These are phyloP conservation scores for Pseudogymnoascus sp. DNA, from an alignment of 2,329 filamentous ascomycete species.

Conservation along the genomic window DNA sequence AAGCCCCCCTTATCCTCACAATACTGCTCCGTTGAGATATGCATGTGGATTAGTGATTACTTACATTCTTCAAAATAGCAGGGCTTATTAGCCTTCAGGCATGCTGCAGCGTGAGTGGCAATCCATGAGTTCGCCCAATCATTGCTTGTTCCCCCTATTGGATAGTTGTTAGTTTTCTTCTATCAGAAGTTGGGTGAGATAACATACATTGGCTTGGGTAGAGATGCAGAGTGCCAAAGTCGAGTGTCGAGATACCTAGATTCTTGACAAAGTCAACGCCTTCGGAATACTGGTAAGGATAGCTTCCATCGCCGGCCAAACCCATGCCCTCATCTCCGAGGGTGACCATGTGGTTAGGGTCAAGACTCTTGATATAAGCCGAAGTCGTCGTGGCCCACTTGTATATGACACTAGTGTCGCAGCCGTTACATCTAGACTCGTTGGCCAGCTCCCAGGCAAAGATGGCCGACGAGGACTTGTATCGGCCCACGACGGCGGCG, in stretches of 20 bases:
- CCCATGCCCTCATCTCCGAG: conserved; percentile 58
- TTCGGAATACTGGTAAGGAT: conserved; percentile 32
- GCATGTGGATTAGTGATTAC: not conserved
- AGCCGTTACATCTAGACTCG: conserved; percentile 57
- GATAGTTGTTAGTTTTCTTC: too few species aligned
- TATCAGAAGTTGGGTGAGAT: too few species aligned
- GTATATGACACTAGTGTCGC: conserved; percentile 49
- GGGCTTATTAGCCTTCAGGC: conserved; percentile 33
- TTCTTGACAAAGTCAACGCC: conserved; percentile 43
- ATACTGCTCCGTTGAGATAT: too few species aligned
- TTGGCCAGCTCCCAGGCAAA: conserved; percentile 66
- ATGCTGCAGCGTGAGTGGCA: conserved; percentile 35
- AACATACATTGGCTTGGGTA: conserved; percentile 36
- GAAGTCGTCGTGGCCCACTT: conserved; percentile 53
- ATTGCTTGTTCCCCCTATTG: conserved; percentile 26
- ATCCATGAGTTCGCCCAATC: conserved; percentile 43
- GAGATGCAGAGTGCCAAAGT: conserved; percentile 47
- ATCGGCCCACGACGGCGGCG: conserved; percentile 50
- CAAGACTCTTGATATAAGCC: conserved; percentile 57
- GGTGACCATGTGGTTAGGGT: conserved; percentile 54
- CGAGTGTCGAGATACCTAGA: conserved; percentile 40
- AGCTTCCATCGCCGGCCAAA: conserved; percentile 31
- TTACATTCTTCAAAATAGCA: conserved; percentile 37
- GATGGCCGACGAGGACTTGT: conserved; percentile 50
- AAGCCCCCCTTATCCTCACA: too few species aligned